Conservation (phyloP, 805 yeast species). For the Sugiyamaella marilandica region DNA sequence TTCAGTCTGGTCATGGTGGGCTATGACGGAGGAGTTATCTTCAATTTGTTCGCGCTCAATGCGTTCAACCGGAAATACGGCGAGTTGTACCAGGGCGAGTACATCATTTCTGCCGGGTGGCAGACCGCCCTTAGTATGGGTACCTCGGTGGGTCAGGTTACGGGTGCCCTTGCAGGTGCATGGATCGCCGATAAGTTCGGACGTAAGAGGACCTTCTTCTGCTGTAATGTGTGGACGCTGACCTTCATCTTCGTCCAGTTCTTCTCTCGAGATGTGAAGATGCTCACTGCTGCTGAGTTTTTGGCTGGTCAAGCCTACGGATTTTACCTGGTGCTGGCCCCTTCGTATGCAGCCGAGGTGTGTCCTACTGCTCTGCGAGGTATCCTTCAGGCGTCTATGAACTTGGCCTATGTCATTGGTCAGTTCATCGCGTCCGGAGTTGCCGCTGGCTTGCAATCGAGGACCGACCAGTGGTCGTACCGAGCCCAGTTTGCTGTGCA, state of each 20-base stretch:
- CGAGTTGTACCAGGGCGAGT: slow-evolving; percentile 20
- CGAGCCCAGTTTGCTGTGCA: slow-evolving; percentile 53
- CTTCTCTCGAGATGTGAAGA: slow-evolving; percentile 38
- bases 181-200: slow-evolving; percentile 8
- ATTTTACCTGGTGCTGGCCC: slow-evolving; percentile 43
- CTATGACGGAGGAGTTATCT: slow-evolving; percentile 40
- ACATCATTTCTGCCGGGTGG: slow-evolving; percentile 25
- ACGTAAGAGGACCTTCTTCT: not conserved
- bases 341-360: slow-evolving; percentile 50
- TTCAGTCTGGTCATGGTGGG: slow-evolving; percentile 47
- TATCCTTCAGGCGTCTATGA: slow-evolving; percentile 33
- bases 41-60: slow-evolving; percentile 43
- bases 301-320: slow-evolving; percentile 45
- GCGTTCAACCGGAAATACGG: slow-evolving; percentile 43
- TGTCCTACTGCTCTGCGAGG: slow-evolving; percentile 47
- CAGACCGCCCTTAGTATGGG: slow-evolving; percentile 23
- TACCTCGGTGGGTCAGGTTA: slow-evolving; percentile 37
- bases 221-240: not conserved
- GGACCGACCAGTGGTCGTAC: slow-evolving; percentile 38
- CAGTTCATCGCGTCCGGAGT: slow-evolving; percentile 53
- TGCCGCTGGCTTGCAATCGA: slow-evolving; percentile 32
- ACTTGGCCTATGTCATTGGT: slow-evolving; percentile 53
- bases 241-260: slow-evolving; percentile 38
- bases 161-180: slow-evolving; percentile 32
- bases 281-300: slow-evolving; percentile 35